Evolutionary conservation across 148 eudicot genomes (phyloP).

Genomic region (Silene latifolia): DNA sequence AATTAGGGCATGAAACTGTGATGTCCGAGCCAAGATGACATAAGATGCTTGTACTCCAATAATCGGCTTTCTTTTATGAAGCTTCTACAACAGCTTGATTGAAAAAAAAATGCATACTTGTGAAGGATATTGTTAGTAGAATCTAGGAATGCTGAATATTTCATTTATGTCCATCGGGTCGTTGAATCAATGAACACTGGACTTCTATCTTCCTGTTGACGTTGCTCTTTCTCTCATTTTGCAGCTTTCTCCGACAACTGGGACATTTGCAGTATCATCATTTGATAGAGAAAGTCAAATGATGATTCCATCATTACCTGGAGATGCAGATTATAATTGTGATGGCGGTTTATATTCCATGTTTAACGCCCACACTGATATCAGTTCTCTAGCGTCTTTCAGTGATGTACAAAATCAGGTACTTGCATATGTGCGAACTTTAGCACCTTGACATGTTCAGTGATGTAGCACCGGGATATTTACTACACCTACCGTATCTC

Average conservation of each 20-base stretch:
- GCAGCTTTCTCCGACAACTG: conserved; percentile 64
- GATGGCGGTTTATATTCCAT: conserved; percentile 30
- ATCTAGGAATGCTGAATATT: neutral
- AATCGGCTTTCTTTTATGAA: neutral
- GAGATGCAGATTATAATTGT: conserved; percentile 28
- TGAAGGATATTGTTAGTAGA: neutral
- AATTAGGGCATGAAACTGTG: neutral
- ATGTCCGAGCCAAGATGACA: neutral
- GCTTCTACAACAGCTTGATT: too few species aligned
- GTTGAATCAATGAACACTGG: neutral
- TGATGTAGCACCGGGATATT: too few species aligned
- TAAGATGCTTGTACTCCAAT: neutral
- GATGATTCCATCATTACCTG: conserved; percentile 29
- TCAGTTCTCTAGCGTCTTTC: conserved; percentile 23
- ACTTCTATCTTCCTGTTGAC: neutral
- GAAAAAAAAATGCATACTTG: neutral
- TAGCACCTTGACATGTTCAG: neutral
- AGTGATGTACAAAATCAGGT: conserved; percentile 37
- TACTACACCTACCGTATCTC: neutral
- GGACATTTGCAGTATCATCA: conserved; percentile 37
- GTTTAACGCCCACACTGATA: conserved; percentile 25
- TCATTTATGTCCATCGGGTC: neutral
- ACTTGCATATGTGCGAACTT: neutral
- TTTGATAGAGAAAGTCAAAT: conserved; percentile 29
- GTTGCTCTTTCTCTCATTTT: neutral